A percentile compares a stretch with the other conserved stretches of the same genome.
phyloP scores from a whole-genome alignment of 345 rosid species.

The Eucalyptus pauciflora region DNA sequence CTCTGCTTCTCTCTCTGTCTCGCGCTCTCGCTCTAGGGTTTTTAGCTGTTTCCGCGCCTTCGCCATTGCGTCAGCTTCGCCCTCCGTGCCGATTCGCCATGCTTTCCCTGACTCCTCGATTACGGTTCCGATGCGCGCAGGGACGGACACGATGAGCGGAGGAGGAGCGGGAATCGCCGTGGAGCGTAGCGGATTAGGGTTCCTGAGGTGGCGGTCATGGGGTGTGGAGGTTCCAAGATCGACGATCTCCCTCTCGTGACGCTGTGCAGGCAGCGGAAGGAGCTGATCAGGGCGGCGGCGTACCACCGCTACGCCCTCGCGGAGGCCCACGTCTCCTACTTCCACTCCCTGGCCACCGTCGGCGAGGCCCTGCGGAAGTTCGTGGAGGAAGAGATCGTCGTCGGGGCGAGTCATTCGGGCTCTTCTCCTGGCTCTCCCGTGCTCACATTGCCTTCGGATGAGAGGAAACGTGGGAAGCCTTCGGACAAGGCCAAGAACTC shows the following conservation, averaged over 20 bases:
- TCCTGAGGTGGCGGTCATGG: slow-evolving; percentile 28
- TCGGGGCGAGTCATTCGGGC: slow-evolving; percentile 9
- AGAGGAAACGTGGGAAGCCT: slow-evolving; percentile 22
- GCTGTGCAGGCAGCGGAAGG: slow-evolving; percentile 70
- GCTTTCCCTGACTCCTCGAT: not conserved
- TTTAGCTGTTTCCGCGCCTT: not conserved
- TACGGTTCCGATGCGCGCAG: not conserved
- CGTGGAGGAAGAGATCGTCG: slow-evolving; percentile 72
- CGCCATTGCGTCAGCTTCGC: not conserved
- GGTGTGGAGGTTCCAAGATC: slow-evolving; percentile 87
- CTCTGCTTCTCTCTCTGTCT: not conserved
- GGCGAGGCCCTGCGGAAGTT: slow-evolving; percentile 73
- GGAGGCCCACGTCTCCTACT: slow-evolving; percentile 75
- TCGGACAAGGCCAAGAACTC: slow-evolving; percentile 3
- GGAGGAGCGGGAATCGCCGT: not conserved
- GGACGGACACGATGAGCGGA: not conserved
- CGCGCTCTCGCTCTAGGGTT: not conserved
- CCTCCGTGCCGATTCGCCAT: not conserved
- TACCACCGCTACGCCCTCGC: slow-evolving; percentile 72
- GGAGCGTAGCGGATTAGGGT: not conserved
- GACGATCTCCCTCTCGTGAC: slow-evolving; percentile 66
- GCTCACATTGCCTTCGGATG: slow-evolving; percentile 71
- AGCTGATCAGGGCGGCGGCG: slow-evolving; percentile 58
- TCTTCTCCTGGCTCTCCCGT: slow-evolving; percentile 54
- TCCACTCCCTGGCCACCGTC: slow-evolving; percentile 56